Percentiles rank a stretch among this genome's conserved stretches.
Evolutionary conservation across 768 basidiomycete genomes (phyloP).

Genomic region (Cantharellus anzutake): DNA sequence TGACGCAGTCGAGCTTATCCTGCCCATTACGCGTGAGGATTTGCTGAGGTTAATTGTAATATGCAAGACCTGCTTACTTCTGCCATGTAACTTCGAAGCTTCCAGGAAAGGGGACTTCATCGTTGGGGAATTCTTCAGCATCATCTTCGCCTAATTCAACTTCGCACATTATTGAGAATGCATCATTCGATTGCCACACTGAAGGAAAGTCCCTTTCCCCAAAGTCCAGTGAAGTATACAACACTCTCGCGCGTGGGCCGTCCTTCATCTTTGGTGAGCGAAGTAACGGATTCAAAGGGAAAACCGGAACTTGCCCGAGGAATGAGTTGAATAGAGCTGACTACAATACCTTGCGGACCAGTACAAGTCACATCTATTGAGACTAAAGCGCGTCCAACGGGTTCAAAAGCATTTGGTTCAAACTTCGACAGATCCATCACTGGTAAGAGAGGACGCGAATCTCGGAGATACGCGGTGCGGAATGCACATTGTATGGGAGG

Average conservation of each 20-base stretch:
- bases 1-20: background rate
- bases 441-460: slow-evolving; percentile 24
- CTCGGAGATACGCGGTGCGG: slow-evolving; percentile 32
- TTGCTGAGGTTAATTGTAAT: no score
- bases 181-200: slow-evolving; percentile 25
- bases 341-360: slow-evolving; percentile 36
- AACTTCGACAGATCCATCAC: slow-evolving; percentile 35
- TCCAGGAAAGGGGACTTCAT: slow-evolving; percentile 31
- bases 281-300: background rate
- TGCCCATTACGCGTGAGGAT: no score
- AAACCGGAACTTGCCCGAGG: slow-evolving; percentile 25
- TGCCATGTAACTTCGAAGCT: slow-evolving; percentile 45
- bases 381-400: slow-evolving; percentile 34
- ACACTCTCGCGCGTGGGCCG: slow-evolving; percentile 14
- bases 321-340: slow-evolving; percentile 30
- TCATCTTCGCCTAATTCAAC: slow-evolving; percentile 25
- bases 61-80: slow-evolving; percentile 23
- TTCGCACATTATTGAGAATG: slow-evolving; percentile 36
- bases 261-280: slow-evolving; percentile 3
- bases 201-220: slow-evolving; percentile 24
- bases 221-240: slow-evolving; percentile 27
- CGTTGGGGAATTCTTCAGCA: slow-evolving; percentile 18
- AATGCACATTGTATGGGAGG: slow-evolving; percentile 38
- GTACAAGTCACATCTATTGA: slow-evolving; percentile 30
- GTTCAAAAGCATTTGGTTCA: slow-evolving; percentile 34